Evolutionary conservation across 495 filamentous ascomycete genomes (phyloP), one percentile per base, ranked within the genome.

Genomic region (Recurvomyces mirabilis): DNA sequence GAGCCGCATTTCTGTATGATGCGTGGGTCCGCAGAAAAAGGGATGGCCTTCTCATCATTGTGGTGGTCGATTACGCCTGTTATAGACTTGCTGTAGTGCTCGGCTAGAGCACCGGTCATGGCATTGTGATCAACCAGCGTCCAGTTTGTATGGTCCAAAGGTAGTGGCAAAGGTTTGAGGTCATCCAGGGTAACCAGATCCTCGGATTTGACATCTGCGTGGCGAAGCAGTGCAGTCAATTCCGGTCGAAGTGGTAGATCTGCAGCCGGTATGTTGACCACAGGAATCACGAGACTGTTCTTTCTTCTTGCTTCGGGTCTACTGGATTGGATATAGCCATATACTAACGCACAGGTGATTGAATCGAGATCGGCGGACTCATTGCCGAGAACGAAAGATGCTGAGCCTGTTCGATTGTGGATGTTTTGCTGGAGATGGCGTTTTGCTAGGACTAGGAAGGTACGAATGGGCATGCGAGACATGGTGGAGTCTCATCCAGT

Each of bases 331-430:
- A 93, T 72, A 65, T 94, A 96, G 32, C 89, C 81, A 36, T 84
- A 83, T 33, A 93, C 60, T n/a, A 96, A 64, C 13, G 88, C 75
- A 26, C 77, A 84, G 61, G 84, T 82, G 42, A 96, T 74, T 11
- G 93, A 94, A 64, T 98, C 91, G 55, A 98, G 79, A 59, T 98
- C 91, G 73, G 78, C 81, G 23, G 79, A 81, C 59, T 86, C 79
- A 53, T 84, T 84, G 5, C 81, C 81, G 21, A 84, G 68, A 4
- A 84, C 79, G 56, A 86, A 75, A 13, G 68, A 72, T 10, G 82
- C 49, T 5, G 49, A 47, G 25, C 55, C 49, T n/a, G n/a, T n/a
- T 33, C 44, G 44, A 14, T 42, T 42, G 17, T 56, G 46, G 10
- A 60, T 38, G 1, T 44, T 51, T 20, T 41, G 41, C 7, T 46